Evolutionary conservation across 306 rosid species (phyloP), one percentile per base, ranked within the genome.

Genomic region (Vicia faba): DNA sequence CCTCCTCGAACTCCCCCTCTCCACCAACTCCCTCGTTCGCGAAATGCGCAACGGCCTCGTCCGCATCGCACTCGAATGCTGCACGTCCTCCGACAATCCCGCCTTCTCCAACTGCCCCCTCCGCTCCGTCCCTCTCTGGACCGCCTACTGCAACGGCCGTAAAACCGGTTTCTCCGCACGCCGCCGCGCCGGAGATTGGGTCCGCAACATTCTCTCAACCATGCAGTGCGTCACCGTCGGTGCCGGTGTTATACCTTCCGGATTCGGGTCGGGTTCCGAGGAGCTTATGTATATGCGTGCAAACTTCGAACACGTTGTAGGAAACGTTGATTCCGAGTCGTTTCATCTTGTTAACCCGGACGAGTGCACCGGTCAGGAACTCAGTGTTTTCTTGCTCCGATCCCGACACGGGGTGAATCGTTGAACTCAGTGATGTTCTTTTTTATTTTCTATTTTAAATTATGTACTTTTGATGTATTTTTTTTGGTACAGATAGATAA

Each of bases 291-390:
- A 87, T 44, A 92, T 92, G 96, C 79, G 96, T 57, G 92, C 91
- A 0, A 88, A 89, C 61, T 93, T 83, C 33, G 98, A 93, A 66
- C 96, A 93, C 78, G 93, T 93, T 23, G 88, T 93, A 18, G 98
- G 98, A 4, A 79, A 81, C 41, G 88, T 81, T 0, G 97, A 90
- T 68, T 86, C 91, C 31, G 97, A 93, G 74, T 90, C 99, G 15
- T 90, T 93, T 67, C 95, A 93, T 19, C 96, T 93, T 16, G 84
- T 93, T 4, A 93, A 86, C 89, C 97, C 95, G 62, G 97, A 86
- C 80, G 92, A 86, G 84, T 86, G 73, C 68, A 82, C 90, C 1
- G 83, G 86, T 78, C 99, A 93, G 70, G 98, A 93, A 78, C 96
- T 93, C 83, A 84, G 96, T 28, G 83, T 93, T 10, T 93, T 93